Evolutionary conservation across 768 basidiomycete genomes (phyloP).

Genomic region (Tephrocybe sp.): DNA sequence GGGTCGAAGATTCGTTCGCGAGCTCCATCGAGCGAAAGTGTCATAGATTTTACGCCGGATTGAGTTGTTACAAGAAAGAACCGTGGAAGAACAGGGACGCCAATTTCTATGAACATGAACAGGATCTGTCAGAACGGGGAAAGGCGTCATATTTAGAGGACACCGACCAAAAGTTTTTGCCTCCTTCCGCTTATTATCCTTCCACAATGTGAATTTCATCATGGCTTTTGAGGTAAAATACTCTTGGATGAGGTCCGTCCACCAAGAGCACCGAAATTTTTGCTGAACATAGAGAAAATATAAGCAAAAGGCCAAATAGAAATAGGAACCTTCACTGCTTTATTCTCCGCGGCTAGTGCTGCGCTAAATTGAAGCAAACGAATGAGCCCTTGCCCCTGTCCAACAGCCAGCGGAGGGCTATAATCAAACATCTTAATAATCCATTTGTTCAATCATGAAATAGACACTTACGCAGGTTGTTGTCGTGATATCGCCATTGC

Average conservation of each 20-base stretch:
- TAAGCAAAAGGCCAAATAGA: constrained; percentile 7
- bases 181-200: constrained; percentile 75
- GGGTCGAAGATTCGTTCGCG: constrained; percentile 55
- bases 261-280: constrained; percentile 68
- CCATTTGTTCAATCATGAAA: no score
- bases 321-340: constrained; percentile 41
- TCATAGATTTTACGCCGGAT: constrained; percentile 84
- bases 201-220: constrained; percentile 86
- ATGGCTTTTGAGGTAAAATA: constrained; percentile 72
- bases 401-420: constrained; percentile 30
- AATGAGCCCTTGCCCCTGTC: constrained; percentile 62
- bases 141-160: constrained; percentile 1
- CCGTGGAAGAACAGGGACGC: constrained; percentile 74
- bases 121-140: constrained; percentile 8
- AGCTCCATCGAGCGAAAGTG: constrained; percentile 74
- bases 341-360: constrained; percentile 54
- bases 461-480: constrained; percentile 11
- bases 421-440: no score
- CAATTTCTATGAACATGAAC: constrained; percentile 70
- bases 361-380: constrained; percentile 74
- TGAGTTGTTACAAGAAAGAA: constrained; percentile 88
- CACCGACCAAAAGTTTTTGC: constrained; percentile 82
- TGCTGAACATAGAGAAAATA: constrained; percentile 23
- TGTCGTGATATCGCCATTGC: constrained; percentile 15
- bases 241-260: constrained; percentile 62